Base-by-base conservation (phyloP, 2,329 filamentous ascomycete genomes). In the Colletotrichum sp. region DNA sequence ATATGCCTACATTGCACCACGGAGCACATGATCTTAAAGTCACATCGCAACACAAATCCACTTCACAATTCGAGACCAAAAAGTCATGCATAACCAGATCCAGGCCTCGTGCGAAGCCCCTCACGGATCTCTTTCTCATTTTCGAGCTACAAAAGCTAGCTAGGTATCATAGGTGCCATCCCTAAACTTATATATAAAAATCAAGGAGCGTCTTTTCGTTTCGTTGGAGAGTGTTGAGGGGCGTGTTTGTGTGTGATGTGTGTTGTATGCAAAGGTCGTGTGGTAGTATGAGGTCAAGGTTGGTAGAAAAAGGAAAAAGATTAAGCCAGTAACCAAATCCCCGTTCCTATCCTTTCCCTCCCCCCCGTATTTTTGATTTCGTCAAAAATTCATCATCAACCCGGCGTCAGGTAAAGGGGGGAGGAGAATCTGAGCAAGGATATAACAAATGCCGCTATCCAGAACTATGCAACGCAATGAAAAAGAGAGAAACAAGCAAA, bases 301-400 rank as follows among this genome's bases (percentile, higher is more conserved):
- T 32, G 52, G 24, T 13, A 39, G 9, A 68, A 55, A 44, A 21
- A 75, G 18, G 26, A 26, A 74, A 64, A 68, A 52, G 55, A 26
- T 74, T 21, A 77, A 69, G 34, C 36, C 74, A 70, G 60, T 16
- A 66, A 8, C 26, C 68, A 73, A 76, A 68, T 68, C 73, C 73
- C 73, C 36, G 44, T 62, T 65, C 74, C 44, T 76, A 73, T 76
- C 74, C 74, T 76, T 72, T 76, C 73, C 73, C 70, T 74, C 74
- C 74, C 71, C 73, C 74, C 70, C 59, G 60, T 64, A 64, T 70
- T 70, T 49, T 52, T 70, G 36, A 5, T 70, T 21, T 71, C 76
- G 65, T 62, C 26, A 60, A 78, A 79, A 72, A 79, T 77, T 79
- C 80, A 82, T 81, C 76, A 71, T 78, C 63, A 67, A 75, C 75